phyloP scores from a whole-genome alignment of 176 grass and related monocot species.

The Aegilops sharonensis region DNA sequence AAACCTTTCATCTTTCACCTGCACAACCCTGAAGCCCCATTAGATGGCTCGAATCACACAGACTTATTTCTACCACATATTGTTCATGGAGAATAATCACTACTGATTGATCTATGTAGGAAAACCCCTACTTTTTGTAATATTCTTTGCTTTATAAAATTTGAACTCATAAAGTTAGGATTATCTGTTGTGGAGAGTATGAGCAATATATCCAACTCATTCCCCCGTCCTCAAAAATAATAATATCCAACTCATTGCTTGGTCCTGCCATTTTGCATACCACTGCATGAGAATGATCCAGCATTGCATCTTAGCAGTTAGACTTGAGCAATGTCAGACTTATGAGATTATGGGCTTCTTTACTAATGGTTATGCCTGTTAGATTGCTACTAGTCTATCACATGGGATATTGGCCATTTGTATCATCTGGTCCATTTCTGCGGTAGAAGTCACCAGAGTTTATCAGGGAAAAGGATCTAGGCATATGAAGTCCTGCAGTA shows the following conservation, averaged over 20 bases:
- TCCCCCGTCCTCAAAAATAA: background rate
- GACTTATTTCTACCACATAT: background rate
- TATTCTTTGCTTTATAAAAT: background rate
- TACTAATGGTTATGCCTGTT: background rate
- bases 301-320: background rate
- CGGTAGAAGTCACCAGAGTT: too few species aligned
- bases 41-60: background rate
- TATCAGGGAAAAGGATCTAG: background rate
- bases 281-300: background rate
- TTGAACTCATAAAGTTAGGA: background rate
- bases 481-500: background rate
- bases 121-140: background rate
- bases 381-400: background rate
- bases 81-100: background rate
- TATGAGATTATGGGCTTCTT: constrained; percentile 11
- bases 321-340: background rate
- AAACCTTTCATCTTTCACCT: background rate
- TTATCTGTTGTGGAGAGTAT: background rate
- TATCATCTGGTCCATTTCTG: background rate
- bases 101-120: background rate
- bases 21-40: background rate
- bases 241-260: background rate
- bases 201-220: background rate
- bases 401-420: background rate
- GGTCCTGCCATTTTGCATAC: constrained; percentile 1